Evolutionary conservation across 1,284 basidiomycete genomes (phyloP).

Genomic region (Porogramme epimiltina): DNA sequence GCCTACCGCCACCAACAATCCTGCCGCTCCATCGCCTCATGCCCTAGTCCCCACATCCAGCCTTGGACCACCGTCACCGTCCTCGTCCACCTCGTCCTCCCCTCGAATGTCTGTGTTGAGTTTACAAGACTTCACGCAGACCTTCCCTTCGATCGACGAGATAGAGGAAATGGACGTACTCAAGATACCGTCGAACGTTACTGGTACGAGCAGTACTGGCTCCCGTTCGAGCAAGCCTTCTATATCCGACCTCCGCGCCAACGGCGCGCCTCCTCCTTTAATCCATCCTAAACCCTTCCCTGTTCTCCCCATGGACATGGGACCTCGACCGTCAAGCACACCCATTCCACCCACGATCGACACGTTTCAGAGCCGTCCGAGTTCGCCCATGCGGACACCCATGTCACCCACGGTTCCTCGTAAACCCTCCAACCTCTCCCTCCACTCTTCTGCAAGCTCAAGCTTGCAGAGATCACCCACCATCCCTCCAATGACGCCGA

Average conservation of each 20-base stretch:
- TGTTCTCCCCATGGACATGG: constrained; percentile 54
- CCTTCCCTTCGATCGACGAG: constrained; percentile 77
- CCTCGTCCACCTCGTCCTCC: constrained; percentile 49
- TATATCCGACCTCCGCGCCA: constrained; percentile 14
- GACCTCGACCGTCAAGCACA: constrained; percentile 69
- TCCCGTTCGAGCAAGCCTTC: constrained; percentile 19
- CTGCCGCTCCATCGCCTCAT: constrained; percentile 44
- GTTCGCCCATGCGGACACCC: constrained; percentile 45
- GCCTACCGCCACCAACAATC: constrained; percentile 30
- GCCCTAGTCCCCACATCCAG: constrained; percentile 66
- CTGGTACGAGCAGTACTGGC: constrained; percentile 31
- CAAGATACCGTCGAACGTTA: constrained; percentile 49
- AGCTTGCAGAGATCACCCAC: constrained; percentile 30
- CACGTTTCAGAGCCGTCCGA: constrained; percentile 59
- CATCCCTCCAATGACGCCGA: constrained; percentile 29
- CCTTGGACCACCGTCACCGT: constrained; percentile 73
- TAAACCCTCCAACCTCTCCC: constrained; percentile 49
- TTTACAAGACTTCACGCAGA: constrained; percentile 56
- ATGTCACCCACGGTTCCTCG: constrained; percentile 40
- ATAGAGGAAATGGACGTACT: constrained; percentile 57
- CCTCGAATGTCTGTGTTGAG: constrained; percentile 38
- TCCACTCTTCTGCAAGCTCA: constrained; percentile 19
- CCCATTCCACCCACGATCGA: constrained; percentile 63
- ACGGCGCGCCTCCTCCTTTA: constrained; percentile 15
- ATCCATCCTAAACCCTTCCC: constrained; percentile 43